Conservation (phyloP, 192 early-diverging fungal species). For the Funneliformis mosseae region DNA sequence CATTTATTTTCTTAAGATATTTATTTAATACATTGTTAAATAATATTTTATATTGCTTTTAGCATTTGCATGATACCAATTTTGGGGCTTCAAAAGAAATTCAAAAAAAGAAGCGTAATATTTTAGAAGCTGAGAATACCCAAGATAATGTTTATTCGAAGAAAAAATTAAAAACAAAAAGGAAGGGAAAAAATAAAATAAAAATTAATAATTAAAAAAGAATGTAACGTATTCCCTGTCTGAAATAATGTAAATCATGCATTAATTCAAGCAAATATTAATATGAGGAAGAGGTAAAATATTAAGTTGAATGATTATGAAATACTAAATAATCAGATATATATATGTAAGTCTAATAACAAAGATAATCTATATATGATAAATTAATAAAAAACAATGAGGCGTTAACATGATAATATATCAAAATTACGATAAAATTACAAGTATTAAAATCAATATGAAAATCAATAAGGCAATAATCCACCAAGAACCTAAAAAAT, state of each 20-base stretch:
- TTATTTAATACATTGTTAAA: not conserved
- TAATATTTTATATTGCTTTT: constrained; percentile 7
- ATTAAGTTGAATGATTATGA: not conserved
- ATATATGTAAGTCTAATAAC: not conserved
- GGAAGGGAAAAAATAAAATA: not conserved
- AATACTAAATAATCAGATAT: not conserved
- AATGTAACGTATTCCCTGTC: not conserved
- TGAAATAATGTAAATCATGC: too few relatives aligned
- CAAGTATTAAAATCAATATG: not conserved
- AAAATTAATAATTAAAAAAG: not conserved
- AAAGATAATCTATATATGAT: not conserved
- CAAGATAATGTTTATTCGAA: not conserved
- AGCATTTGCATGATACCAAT: constrained; percentile 54
- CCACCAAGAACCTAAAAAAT: not conserved
- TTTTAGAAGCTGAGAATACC: not conserved
- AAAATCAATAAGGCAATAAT: not conserved
- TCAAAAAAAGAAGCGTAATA: constrained; percentile 57
- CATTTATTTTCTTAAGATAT: not conserved
- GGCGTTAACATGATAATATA: not conserved
- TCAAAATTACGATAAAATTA: not conserved
- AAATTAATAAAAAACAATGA: not conserved
- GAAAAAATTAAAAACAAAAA: not conserved
- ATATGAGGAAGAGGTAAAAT: not conserved
- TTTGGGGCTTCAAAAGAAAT: constrained; percentile 58
- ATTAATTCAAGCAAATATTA: not conserved